Conservation (phyloP, 108 stramenopile species). For the Pseudonitzschia pungens region DNA sequence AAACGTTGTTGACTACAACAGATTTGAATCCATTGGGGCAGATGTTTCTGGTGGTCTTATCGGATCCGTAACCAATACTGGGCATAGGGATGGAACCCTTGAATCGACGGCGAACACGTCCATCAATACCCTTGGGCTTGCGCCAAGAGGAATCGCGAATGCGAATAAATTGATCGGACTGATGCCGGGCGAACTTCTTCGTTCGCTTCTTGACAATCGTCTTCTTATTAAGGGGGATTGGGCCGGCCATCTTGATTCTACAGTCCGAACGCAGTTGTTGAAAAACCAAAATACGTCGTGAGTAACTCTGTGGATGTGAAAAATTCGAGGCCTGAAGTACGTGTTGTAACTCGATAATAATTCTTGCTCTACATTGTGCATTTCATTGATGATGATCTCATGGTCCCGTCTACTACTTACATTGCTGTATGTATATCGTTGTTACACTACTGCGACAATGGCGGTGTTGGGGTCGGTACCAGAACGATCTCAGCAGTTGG, state of each 20-base stretch:
- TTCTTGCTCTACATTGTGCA: no score
- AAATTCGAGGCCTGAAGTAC: no score
- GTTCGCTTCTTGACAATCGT: constrained; percentile 99
- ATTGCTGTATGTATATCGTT: not conserved
- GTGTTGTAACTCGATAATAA: no score
- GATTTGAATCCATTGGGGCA: constrained; percentile 98
- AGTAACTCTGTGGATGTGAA: no score
- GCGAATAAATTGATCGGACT: constrained; percentile 96
- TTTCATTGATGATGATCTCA: not conserved
- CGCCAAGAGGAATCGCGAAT: constrained; percentile 96
- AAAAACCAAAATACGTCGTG: not conserved
- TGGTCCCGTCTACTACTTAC: not conserved
- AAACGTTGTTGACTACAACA: constrained; percentile 94
- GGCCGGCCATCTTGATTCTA: constrained; percentile 79
- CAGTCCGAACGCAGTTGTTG: not conserved
- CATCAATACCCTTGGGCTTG: constrained; percentile 99
- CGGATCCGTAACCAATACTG: constrained; percentile 98
- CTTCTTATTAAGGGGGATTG: constrained; percentile 91
- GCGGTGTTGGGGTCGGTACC: not conserved
- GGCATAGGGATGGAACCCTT: constrained; percentile 99
- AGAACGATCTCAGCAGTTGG: not conserved
- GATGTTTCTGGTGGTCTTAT: constrained; percentile 97
- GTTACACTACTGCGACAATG: constrained; percentile 9
- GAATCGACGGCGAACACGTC: constrained; percentile 99
- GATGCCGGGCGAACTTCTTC: constrained; percentile 99